These are phyloP conservation scores for Senna siamea DNA, from an alignment of 306 rosid genomes.

Conservation along the genomic window DNA sequence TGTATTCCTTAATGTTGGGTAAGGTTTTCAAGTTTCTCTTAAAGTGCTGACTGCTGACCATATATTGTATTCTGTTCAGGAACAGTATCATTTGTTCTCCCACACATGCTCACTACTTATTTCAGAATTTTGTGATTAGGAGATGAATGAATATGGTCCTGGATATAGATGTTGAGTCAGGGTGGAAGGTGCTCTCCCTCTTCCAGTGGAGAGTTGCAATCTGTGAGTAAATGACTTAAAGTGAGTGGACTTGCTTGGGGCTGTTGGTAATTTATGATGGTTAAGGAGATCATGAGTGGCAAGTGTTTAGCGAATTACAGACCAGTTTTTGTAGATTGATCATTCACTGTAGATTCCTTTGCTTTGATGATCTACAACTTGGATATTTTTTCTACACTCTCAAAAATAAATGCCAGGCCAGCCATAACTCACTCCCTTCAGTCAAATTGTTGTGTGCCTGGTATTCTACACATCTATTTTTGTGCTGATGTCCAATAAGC, in stretches of 20 bases:
- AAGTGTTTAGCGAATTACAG: constrained; percentile 18
- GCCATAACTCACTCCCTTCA: not conserved
- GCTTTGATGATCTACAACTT: not conserved
- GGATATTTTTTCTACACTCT: not conserved
- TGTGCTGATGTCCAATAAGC: not conserved
- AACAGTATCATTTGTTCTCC: not conserved
- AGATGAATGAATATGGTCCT: not conserved
- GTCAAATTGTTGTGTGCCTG: not conserved
- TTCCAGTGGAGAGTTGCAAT: constrained; percentile 27
- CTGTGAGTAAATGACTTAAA: constrained; percentile 35
- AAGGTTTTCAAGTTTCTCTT: constrained; percentile 4
- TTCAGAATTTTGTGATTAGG: constrained; percentile 31
- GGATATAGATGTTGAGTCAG: constrained; percentile 27
- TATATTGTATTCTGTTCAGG: constrained; percentile 1
- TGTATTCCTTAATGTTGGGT: not conserved
- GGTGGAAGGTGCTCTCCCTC: constrained; percentile 1
- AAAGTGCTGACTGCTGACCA: constrained; percentile 7
- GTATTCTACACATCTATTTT: constrained; percentile 25
- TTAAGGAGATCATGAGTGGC: constrained; percentile 24
- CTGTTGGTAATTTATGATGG: constrained; percentile 23
- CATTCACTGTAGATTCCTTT: not conserved
- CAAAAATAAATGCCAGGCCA: not conserved
- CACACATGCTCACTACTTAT: not conserved
- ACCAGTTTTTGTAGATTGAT: not conserved
- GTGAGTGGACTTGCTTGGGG: constrained; percentile 8